Conservation (phyloP, 768 basidiomycete genomes). For the Rubroboletus pulcherrimus region DNA sequence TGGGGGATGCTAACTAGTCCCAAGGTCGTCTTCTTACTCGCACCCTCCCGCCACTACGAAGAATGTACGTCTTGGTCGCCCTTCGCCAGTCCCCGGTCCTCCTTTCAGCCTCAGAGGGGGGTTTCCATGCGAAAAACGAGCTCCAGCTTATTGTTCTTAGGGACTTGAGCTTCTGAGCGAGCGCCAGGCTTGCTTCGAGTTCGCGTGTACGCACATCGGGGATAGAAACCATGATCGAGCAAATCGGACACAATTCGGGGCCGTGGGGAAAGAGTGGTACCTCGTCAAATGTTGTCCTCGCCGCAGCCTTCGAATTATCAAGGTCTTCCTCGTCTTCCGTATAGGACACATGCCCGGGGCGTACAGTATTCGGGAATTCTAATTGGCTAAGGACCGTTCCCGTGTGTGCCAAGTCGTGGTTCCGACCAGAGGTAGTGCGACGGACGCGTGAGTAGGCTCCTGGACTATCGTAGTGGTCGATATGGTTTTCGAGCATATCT, state of each 20-base stretch:
- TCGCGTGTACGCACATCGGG: slow-evolving; percentile 41
- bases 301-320: background rate
- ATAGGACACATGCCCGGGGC: slow-evolving; percentile 21
- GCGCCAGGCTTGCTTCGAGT: slow-evolving; percentile 42
- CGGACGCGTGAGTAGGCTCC: slow-evolving; percentile 17
- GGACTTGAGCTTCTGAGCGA: slow-evolving; percentile 44
- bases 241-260: slow-evolving; percentile 36
- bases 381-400: slow-evolving; percentile 24
- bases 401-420: background rate
- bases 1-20: slow-evolving; percentile 14
- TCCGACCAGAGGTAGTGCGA: slow-evolving; percentile 9
- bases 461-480: slow-evolving; percentile 29
- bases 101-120: slow-evolving; percentile 11
- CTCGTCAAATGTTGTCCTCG: slow-evolving; percentile 4
- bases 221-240: slow-evolving; percentile 27
- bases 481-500: slow-evolving; percentile 44
- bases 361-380: slow-evolving; percentile 8
- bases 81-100: slow-evolving; percentile 21
- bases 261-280: slow-evolving; percentile 28
- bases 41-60: slow-evolving; percentile 38
- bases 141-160: slow-evolving; percentile 50
- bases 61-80: slow-evolving; percentile 40
- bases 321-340: slow-evolving; percentile 16
- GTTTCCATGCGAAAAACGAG: slow-evolving; percentile 39
- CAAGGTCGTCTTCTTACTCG: slow-evolving; percentile 43